These are phyloP conservation scores for Moesziomyces aphidis DNA, from an alignment of 1,284 basidiomycete species.

Conservation along the genomic window DNA sequence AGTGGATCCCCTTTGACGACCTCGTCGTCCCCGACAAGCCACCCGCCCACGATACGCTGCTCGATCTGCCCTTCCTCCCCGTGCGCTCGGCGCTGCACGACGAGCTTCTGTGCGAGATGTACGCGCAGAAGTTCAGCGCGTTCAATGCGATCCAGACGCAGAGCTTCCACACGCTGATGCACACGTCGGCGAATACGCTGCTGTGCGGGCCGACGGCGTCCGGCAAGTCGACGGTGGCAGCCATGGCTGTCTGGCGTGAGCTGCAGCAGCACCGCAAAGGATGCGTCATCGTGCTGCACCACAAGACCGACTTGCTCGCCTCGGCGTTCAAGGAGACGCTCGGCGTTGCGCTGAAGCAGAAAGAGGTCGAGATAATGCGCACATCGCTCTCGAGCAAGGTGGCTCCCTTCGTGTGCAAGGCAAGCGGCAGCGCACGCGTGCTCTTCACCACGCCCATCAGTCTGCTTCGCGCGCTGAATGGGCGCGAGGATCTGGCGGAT, in stretches of 20 bases:
- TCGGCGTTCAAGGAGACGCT: slow-evolving; percentile 17
- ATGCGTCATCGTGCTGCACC: slow-evolving; percentile 23
- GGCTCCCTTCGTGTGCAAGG: slow-evolving; percentile 16
- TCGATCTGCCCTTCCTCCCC: slow-evolving; percentile 85
- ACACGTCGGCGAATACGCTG: slow-evolving; percentile 79
- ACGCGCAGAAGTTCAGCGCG: slow-evolving; percentile 69
- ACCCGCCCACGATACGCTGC: slow-evolving; percentile 75
- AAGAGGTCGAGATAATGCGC: slow-evolving; percentile 28
- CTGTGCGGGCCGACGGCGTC: slow-evolving; percentile 83
- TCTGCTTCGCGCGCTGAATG: slow-evolving; percentile 61
- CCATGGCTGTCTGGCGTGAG: slow-evolving; percentile 35
- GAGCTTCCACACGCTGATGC: slow-evolving; percentile 83
- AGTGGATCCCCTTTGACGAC: slow-evolving; percentile 75
- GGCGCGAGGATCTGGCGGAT: slow-evolving; percentile 11
- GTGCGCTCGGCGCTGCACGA: slow-evolving; percentile 70
- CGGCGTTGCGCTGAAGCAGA: slow-evolving; percentile 25
- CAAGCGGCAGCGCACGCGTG: slow-evolving; percentile 43
- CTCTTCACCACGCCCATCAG: slow-evolving; percentile 68
- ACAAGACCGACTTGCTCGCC: slow-evolving; percentile 21
- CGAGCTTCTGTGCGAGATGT: slow-evolving; percentile 56
- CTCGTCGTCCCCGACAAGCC: slow-evolving; percentile 82
- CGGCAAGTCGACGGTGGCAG: slow-evolving; percentile 81
- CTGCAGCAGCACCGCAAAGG: slow-evolving; percentile 13
- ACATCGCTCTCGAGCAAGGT: slow-evolving; percentile 26
- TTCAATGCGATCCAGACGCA: slow-evolving; percentile 93